These are phyloP conservation scores for Prunus yedoensis DNA, from an alignment of 331 rosid species.

Conservation along the genomic window DNA sequence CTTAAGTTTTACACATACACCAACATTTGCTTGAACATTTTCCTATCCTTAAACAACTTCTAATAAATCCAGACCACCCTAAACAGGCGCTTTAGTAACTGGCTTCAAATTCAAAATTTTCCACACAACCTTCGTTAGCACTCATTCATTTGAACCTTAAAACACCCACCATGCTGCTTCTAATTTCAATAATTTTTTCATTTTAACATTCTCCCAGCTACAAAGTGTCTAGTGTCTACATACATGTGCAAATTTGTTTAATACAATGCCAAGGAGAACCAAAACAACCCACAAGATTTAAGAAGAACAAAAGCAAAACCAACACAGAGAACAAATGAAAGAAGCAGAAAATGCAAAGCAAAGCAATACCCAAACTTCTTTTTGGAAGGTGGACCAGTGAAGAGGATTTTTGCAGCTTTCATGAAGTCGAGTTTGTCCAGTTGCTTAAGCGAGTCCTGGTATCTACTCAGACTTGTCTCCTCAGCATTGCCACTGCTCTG, in stretches of 20 bases:
- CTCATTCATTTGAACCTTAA: not conserved
- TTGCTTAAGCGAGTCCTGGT: conserved; percentile 53
- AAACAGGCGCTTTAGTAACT: too few species aligned
- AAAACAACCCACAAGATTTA: not conserved
- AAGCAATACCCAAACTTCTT: conserved; percentile 70
- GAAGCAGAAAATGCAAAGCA: not conserved
- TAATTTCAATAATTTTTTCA: not conserved
- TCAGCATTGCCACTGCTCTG: conserved; percentile 1
- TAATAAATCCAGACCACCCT: not conserved
- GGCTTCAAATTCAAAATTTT: not conserved
- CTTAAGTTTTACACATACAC: not conserved
- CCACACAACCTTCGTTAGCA: not conserved
- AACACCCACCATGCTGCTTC: not conserved
- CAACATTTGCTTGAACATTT: not conserved
- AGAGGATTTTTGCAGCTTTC: conserved; percentile 73
- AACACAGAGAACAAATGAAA: not conserved
- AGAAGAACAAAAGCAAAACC: not conserved
- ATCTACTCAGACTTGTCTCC: conserved; percentile 29
- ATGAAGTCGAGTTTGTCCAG: conserved; percentile 67
- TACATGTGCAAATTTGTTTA: conserved; percentile 31
- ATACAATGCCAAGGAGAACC: conserved; percentile 34
- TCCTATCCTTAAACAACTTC: not conserved
- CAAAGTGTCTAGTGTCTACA: not conserved
- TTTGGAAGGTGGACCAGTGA: conserved; percentile 50
- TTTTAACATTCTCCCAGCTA: not conserved